phyloP scores from a whole-genome alignment of 495 filamentous ascomycete species.

The Rhypophila decipiens region DNA sequence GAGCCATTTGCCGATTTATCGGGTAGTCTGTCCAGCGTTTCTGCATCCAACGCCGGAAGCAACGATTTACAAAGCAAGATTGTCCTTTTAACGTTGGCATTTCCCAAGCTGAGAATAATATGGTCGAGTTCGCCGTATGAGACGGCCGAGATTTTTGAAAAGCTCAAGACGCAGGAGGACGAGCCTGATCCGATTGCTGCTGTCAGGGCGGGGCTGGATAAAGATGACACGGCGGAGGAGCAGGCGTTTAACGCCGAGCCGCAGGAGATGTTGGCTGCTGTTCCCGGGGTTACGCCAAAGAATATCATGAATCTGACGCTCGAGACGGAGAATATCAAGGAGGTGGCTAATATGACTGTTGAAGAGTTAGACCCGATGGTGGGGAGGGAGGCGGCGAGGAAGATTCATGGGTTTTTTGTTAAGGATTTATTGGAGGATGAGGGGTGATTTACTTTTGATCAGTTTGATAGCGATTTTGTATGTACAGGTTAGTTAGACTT shows the following conservation, averaged over 20 bases:
- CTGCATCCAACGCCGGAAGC: conserved; percentile 44
- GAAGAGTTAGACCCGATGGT: conserved; percentile 66
- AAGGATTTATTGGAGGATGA: conserved; percentile 58
- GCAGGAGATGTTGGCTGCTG: conserved; percentile 79
- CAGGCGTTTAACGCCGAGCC: conserved; percentile 54
- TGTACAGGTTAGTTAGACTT: too few relatives aligned
- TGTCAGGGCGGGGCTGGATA: conserved; percentile 72
- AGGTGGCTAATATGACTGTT: conserved; percentile 80
- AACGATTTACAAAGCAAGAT: conserved; percentile 85
- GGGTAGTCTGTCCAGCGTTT: conserved; percentile 52
- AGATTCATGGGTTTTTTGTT: conserved; percentile 79
- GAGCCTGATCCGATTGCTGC: conserved; percentile 90
- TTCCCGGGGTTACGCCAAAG: conserved; percentile 81
- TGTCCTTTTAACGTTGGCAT: conserved; percentile 87
- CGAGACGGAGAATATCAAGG: conserved; percentile 68
- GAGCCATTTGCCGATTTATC: conserved; percentile 84
- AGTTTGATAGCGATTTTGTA: not conserved
- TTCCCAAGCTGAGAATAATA: conserved; percentile 81
- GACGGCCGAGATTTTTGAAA: conserved; percentile 93
- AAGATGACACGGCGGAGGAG: conserved; percentile 48
- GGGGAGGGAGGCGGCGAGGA: conserved; percentile 71
- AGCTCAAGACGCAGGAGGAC: conserved; percentile 77
- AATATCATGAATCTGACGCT: conserved; percentile 64
- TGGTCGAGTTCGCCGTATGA: conserved; percentile 94
- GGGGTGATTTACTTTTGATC: conserved; percentile 1